A percentile compares a stretch with the other conserved stretches of the same genome.
Conservation (phyloP, 352 stramenopile genomes). For the Phytophthora cryptogea region DNA sequence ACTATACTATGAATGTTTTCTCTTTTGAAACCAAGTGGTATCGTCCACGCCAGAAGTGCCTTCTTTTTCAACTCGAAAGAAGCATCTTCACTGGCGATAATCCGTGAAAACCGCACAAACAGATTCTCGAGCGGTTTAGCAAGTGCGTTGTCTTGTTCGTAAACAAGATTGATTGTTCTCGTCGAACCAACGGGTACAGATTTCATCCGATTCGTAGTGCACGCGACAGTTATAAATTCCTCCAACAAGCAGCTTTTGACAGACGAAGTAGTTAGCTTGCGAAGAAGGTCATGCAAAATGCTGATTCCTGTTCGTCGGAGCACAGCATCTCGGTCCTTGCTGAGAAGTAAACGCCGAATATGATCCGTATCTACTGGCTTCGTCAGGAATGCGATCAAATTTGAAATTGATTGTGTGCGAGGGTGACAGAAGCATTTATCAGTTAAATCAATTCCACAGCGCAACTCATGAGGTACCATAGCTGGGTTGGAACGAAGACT, state of each 20-base stretch:
- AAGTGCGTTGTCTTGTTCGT: conserved; percentile 12
- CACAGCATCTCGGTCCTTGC: conserved; percentile 17
- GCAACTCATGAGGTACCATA: conserved; percentile 9
- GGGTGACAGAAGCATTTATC: not conserved
- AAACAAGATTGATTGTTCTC: not conserved
- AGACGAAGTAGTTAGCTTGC: conserved; percentile 54
- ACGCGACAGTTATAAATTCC: conserved; percentile 32
- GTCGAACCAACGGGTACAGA: not conserved
- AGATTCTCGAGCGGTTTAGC: conserved; percentile 56
- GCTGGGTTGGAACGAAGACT: conserved; percentile 22
- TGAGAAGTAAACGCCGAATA: conserved; percentile 10
- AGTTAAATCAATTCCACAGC: not conserved
- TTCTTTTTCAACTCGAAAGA: conserved; percentile 49
- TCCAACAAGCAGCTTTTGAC: conserved; percentile 44
- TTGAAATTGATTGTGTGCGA: conserved; percentile 8
- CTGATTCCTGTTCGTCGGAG: conserved; percentile 42
- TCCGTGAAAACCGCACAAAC: conserved; percentile 47
- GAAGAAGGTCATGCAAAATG: conserved; percentile 55
- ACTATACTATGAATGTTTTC: conserved; percentile 2
- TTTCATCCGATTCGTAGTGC: not conserved
- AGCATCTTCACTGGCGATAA: conserved; percentile 44
- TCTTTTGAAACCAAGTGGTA: conserved; percentile 21
- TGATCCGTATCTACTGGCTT: conserved; percentile 1
- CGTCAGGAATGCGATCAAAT: conserved; percentile 31
- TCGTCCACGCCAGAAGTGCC: conserved; percentile 47